phyloP scores from a whole-genome alignment of 441 rosid genomes.

The Pelargonium cotyledonis region DNA sequence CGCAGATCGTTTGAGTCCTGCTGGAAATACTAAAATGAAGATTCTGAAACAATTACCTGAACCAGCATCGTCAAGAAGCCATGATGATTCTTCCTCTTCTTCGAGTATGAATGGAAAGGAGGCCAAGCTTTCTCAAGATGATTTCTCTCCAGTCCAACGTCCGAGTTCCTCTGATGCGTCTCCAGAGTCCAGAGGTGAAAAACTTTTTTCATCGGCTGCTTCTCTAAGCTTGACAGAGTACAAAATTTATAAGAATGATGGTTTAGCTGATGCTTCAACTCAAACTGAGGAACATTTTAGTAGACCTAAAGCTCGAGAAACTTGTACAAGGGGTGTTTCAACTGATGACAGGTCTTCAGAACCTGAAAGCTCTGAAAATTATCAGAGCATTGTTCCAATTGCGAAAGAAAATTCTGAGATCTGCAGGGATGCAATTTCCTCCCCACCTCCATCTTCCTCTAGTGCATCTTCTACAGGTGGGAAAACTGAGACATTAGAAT shows the following conservation, averaged over 20 bases:
- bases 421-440: conserved; percentile 43
- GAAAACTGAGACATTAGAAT: conserved; percentile 83
- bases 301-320: conserved; percentile 41
- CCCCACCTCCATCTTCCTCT: conserved; percentile 57
- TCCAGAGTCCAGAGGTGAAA: conserved; percentile 56
- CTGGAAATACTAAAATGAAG: conserved; percentile 29
- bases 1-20: conserved; percentile 47
- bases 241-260: conserved; percentile 56
- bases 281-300: conserved; percentile 71
- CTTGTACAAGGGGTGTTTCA: conserved; percentile 83
- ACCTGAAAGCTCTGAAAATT: conserved; percentile 29
- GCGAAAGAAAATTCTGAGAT: conserved; percentile 42
- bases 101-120: conserved; percentile 74
- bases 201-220: conserved; percentile 60
- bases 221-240: conserved; percentile 71
- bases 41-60: conserved; percentile 67
- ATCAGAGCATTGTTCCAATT: conserved; percentile 30
- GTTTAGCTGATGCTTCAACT: conserved; percentile 77
- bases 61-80: conserved; percentile 69
- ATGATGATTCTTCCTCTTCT: conserved; percentile 73
- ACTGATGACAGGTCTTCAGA: conserved; percentile 62
- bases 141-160: conserved; percentile 47
- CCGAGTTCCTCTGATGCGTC: conserved; percentile 55
- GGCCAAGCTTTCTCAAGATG: conserved; percentile 67
- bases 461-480: conserved; percentile 63